Evolutionary conservation across 2,329 filamentous ascomycete species (phyloP).

Genomic region (Monosporascus ibericus): DNA sequence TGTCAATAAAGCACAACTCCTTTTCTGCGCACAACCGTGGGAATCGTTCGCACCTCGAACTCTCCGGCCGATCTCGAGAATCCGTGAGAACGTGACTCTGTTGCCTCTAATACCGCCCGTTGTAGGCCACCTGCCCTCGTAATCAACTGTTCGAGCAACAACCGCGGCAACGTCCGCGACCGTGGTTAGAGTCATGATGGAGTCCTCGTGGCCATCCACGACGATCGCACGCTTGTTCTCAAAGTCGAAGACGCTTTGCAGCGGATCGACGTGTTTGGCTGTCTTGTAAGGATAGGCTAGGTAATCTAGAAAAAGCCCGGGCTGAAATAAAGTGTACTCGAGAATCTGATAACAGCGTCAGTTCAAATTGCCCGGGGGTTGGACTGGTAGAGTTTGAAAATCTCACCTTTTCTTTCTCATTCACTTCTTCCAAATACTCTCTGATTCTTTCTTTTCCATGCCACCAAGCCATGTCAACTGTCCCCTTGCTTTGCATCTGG

Average conservation of each 20-base stretch:
- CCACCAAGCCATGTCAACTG: constrained; percentile 40
- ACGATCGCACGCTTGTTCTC: constrained; percentile 35
- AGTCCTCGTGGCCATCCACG: constrained; percentile 35
- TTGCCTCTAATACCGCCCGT: constrained; percentile 35
- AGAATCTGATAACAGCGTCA: constrained; percentile 33
- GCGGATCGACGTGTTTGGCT: constrained; percentile 34
- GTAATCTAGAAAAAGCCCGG: constrained; percentile 49
- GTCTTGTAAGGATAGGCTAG: constrained; percentile 43
- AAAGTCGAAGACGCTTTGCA: constrained; percentile 34
- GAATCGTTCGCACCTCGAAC: constrained; percentile 30
- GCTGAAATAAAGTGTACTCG: constrained; percentile 52
- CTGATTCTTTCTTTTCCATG: constrained; percentile 42
- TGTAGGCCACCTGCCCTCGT: constrained; percentile 36
- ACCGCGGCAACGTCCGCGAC: constrained; percentile 34
- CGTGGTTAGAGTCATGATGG: constrained; percentile 36
- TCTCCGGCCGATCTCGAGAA: constrained; percentile 34
- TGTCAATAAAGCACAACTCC: constrained; percentile 7
- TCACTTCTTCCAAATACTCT: constrained; percentile 45
- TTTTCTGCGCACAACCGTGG: background rate
- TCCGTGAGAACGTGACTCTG: constrained; percentile 26
- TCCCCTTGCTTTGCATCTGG: constrained; percentile 16
- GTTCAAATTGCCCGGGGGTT: background rate
- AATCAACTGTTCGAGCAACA: constrained; percentile 35
- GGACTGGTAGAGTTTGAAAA: background rate
- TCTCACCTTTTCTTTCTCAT: constrained; percentile 36